phyloP scores from a whole-genome alignment of 352 stramenopile species.

The Globisporangium takayamanum region DNA sequence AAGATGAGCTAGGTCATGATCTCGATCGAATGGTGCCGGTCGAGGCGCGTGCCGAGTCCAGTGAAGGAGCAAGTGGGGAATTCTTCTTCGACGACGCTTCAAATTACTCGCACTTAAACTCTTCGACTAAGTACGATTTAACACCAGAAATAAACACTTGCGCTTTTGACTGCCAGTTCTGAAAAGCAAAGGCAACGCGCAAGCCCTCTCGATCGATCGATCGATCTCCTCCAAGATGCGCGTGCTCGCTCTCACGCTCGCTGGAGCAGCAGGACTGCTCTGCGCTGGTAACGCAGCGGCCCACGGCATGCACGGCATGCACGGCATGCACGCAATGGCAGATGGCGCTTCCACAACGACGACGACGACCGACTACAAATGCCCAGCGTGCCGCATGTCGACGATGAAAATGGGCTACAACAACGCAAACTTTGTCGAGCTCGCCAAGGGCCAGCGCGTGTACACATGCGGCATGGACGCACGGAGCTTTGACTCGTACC shows the following conservation, averaged over 20 bases:
- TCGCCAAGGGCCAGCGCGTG: slow-evolving; percentile 55
- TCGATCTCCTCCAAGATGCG: background rate
- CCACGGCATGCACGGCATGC: slow-evolving; percentile 14
- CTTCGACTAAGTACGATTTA: too few relatives aligned
- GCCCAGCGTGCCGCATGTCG: slow-evolving; percentile 69
- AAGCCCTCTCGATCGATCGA: background rate
- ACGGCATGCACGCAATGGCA: slow-evolving; percentile 16
- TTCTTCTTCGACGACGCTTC: too few relatives aligned
- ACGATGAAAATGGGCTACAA: slow-evolving; percentile 43
- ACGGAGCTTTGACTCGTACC: slow-evolving; percentile 26
- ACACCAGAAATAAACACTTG: background rate
- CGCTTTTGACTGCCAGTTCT: slow-evolving; percentile 2
- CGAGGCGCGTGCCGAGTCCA: too few relatives aligned
- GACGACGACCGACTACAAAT: slow-evolving; percentile 49
- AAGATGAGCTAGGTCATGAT: too few relatives aligned
- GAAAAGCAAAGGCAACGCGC: background rate
- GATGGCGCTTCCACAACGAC: slow-evolving; percentile 6
- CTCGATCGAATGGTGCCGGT: too few relatives aligned
- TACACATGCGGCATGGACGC: slow-evolving; percentile 76
- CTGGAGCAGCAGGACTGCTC: slow-evolving; percentile 3
- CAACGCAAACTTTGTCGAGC: slow-evolving; percentile 58
- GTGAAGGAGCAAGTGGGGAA: too few relatives aligned
- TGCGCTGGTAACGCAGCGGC: slow-evolving; percentile 17
- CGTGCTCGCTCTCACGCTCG: slow-evolving; percentile 15
- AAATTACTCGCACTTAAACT: background rate